A percentile compares a stretch with the other conserved stretches of the same genome.
These are phyloP conservation scores for Phytophthora cactorum DNA, from an alignment of 352 stramenopile genomes.

Conservation along the genomic window DNA sequence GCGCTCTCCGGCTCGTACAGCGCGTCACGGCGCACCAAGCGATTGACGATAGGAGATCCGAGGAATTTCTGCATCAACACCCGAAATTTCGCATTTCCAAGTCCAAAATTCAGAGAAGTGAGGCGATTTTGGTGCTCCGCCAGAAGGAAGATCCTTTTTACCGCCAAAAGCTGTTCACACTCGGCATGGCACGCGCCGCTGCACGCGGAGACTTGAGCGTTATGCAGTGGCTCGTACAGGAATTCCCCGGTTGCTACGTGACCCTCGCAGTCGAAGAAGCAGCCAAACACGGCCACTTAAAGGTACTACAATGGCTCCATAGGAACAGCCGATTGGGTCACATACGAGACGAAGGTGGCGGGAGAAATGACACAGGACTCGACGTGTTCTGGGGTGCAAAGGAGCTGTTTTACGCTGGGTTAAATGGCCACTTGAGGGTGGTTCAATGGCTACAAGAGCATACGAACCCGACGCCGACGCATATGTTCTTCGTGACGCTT, in stretches of 20 bases:
- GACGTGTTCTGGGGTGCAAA: constrained; percentile 44
- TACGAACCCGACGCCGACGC: constrained; percentile 37
- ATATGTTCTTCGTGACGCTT: constrained; percentile 55
- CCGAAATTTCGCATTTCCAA: constrained; percentile 1
- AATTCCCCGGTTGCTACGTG: constrained; percentile 40
- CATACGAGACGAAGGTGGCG: constrained; percentile 9
- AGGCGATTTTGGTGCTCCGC: background rate
- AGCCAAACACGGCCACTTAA: constrained; percentile 37
- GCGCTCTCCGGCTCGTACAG: constrained; percentile 30
- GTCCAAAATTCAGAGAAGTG: background rate
- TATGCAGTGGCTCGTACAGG: constrained; percentile 34
- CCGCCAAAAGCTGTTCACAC: constrained; percentile 38
- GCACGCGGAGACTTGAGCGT: constrained; percentile 40
- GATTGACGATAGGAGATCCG: background rate
- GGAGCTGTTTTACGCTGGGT: constrained; percentile 45
- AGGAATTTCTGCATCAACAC: background rate
- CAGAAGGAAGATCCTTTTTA: constrained; percentile 28
- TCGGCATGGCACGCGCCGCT: constrained; percentile 32
- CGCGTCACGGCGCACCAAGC: constrained; percentile 26
- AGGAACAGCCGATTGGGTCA: constrained; percentile 13
- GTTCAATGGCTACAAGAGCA: constrained; percentile 47
- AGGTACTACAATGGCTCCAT: constrained; percentile 46
- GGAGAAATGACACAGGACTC: background rate
- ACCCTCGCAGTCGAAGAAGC: constrained; percentile 40
- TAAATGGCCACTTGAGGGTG: constrained; percentile 39